Percentiles rank a stretch among this genome's conserved stretches.
Conservation (phyloP, 208 protist genomes). For the Trypanosoma cruzi region DNA sequence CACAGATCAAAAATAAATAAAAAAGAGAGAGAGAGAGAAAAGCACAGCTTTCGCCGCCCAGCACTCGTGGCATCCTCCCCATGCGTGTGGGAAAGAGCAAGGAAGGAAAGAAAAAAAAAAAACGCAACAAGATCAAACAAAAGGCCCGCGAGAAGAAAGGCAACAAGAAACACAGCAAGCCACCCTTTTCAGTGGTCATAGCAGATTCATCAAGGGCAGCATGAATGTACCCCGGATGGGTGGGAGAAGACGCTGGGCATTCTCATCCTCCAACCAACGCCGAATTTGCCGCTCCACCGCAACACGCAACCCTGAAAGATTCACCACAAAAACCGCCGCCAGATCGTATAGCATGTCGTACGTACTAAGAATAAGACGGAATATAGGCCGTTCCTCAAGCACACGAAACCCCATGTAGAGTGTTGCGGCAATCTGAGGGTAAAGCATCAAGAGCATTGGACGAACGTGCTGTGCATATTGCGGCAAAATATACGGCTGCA, state of each 20-base stretch:
- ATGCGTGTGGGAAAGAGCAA: background rate
- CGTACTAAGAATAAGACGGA: slow-evolving; percentile 56
- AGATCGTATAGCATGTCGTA: slow-evolving; percentile 67
- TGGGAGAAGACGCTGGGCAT: slow-evolving; percentile 45
- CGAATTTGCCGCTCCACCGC: slow-evolving; percentile 57
- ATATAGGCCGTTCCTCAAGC: slow-evolving; percentile 62
- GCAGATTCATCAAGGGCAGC: slow-evolving; percentile 58
- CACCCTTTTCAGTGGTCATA: slow-evolving; percentile 30
- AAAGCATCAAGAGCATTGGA: slow-evolving; percentile 68
- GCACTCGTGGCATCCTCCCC: background rate
- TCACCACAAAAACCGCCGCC: slow-evolving; percentile 72
- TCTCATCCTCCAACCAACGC: slow-evolving; percentile 48
- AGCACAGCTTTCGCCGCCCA: too few species aligned
- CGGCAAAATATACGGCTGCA: slow-evolving; percentile 77
- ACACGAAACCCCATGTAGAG: slow-evolving; percentile 79
- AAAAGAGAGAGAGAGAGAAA: too few species aligned
- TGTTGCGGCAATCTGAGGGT: slow-evolving; percentile 62
- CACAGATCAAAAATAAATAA: too few species aligned
- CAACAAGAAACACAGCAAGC: background rate
- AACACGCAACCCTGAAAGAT: slow-evolving; percentile 54
- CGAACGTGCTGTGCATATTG: slow-evolving; percentile 87
- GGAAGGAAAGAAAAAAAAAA: slow-evolving; percentile 23
- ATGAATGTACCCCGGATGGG: slow-evolving; percentile 57
- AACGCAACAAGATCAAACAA: slow-evolving; percentile 12
- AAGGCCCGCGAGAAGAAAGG: slow-evolving; percentile 23